Percentiles rank a stretch among this genome's conserved stretches.
Evolutionary conservation across 2,329 filamentous ascomycete species (phyloP).

Genomic region (Lasiodiplodia citricola): DNA sequence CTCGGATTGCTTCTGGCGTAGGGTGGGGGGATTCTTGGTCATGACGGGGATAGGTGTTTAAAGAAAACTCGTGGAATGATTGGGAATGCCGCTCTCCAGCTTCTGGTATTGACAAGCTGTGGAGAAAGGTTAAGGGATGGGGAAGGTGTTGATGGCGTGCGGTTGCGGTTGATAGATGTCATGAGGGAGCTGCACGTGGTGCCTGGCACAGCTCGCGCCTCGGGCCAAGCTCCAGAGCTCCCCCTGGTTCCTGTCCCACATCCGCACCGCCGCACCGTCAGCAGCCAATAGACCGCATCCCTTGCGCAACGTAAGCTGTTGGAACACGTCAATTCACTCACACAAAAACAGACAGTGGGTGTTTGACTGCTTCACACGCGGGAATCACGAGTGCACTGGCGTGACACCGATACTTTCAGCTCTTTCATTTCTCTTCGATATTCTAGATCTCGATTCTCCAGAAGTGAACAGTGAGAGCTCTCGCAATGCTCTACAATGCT

Average conservation of each 20-base stretch:
- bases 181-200: constrained; percentile 26
- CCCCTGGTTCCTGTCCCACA: not conserved
- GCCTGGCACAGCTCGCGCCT: constrained; percentile 12
- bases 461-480: constrained; percentile 1
- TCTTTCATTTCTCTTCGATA: constrained; percentile 17
- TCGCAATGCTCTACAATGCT: constrained; percentile 10
- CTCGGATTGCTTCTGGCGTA: constrained; percentile 41
- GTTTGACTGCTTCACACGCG: too few species aligned
- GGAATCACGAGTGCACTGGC: too few species aligned
- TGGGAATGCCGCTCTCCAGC: not conserved
- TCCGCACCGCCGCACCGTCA: not conserved
- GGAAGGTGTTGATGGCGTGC: constrained; percentile 3
- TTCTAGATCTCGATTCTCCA: constrained; percentile 4
- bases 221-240: constrained; percentile 23
- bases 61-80: not conserved
- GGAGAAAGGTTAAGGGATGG: not conserved
- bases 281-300: not conserved
- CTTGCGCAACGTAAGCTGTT: too few species aligned
- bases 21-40: constrained; percentile 46
- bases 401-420: not conserved
- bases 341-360: too few species aligned
- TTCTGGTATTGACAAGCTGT: not conserved
- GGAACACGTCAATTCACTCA: too few species aligned
- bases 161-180: constrained; percentile 6
- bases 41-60: constrained; percentile 31